These are phyloP conservation scores for Mycena maculata DNA, from an alignment of 768 basidiomycete genomes.

Conservation along the genomic window DNA sequence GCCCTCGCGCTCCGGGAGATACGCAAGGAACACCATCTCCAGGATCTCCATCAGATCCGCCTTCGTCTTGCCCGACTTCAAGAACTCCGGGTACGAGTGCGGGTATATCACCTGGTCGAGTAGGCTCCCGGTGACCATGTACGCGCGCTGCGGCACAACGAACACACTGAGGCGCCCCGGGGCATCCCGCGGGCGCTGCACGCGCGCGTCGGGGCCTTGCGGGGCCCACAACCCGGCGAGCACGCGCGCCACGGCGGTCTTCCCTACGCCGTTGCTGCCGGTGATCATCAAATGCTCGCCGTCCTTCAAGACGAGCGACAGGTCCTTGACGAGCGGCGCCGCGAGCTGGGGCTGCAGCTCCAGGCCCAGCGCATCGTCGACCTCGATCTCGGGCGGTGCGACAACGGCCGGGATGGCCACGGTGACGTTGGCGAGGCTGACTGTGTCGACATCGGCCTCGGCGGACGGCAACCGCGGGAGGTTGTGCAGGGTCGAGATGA, in stretches of 20 bases:
- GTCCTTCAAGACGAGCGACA: constrained; percentile 69
- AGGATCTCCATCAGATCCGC: constrained; percentile 82
- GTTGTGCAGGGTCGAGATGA: constrained; percentile 87
- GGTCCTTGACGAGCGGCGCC: constrained; percentile 73
- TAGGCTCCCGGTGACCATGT: constrained; percentile 89
- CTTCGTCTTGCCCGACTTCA: constrained; percentile 67
- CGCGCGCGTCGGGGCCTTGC: constrained; percentile 46
- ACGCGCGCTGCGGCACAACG: constrained; percentile 92
- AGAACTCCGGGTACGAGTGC: constrained; percentile 81
- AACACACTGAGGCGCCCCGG: constrained; percentile 70
- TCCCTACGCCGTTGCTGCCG: constrained; percentile 92
- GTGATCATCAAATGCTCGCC: constrained; percentile 95
- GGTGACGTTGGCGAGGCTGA: constrained; percentile 69
- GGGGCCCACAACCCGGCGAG: constrained; percentile 91
- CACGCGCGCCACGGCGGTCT: constrained; percentile 89
- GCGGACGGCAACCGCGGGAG: constrained; percentile 64
- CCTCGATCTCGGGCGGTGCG: constrained; percentile 16
- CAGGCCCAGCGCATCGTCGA: constrained; percentile 29
- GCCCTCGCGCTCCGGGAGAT: constrained; percentile 88
- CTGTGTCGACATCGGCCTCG: constrained; percentile 42
- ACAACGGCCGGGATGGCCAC: constrained; percentile 67
- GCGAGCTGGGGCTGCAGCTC: constrained; percentile 40
- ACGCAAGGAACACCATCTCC: constrained; percentile 84
- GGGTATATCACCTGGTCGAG: constrained; percentile 97
- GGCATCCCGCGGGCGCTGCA: constrained; percentile 50